Evolutionary conservation across 805 yeast species (phyloP).

Genomic region (Wickerhamiella azymoides): DNA sequence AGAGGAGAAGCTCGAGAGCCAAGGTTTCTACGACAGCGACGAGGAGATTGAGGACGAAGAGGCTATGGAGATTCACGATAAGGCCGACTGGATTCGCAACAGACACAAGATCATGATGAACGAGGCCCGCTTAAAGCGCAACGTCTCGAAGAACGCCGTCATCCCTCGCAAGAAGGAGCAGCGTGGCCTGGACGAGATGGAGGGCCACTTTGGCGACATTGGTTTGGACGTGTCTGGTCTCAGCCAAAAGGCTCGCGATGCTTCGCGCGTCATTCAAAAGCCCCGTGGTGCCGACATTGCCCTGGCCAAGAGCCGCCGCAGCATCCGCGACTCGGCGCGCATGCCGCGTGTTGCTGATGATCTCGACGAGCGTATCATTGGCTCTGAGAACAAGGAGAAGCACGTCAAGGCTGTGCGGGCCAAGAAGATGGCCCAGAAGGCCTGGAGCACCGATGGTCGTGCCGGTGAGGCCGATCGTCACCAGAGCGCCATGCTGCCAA

Average conservation of each 20-base stretch:
- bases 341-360: conserved; percentile 59
- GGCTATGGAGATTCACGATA: conserved; percentile 55
- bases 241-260: conserved; percentile 35
- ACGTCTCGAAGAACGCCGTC: conserved; percentile 76
- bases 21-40: conserved; percentile 93
- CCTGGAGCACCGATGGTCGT: conserved; percentile 81
- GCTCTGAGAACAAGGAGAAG: conserved; percentile 33
- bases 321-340: conserved; percentile 26
- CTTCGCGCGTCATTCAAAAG: conserved; percentile 19
- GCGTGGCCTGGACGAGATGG: conserved; percentile 58
- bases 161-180: conserved; percentile 73
- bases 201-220: conserved; percentile 72
- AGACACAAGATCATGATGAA: conserved; percentile 88
- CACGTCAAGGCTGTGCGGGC: conserved; percentile 78
- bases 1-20: conserved; percentile 83
- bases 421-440: conserved; percentile 82
- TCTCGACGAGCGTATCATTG: conserved; percentile 39
- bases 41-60: conserved; percentile 52
- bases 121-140: conserved; percentile 75
- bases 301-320: conserved; percentile 37
- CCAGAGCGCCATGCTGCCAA: conserved; percentile 68
- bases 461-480: conserved; percentile 96
- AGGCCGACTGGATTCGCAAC: conserved; percentile 91
- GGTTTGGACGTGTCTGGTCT: conserved; percentile 76
- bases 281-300: conserved; percentile 68